A percentile compares a stretch with the other conserved stretches of the same genome.
These are phyloP conservation scores for Zygosaccharomyces rouxii DNA, from an alignment of 805 yeast genomes.

Conservation along the genomic window DNA sequence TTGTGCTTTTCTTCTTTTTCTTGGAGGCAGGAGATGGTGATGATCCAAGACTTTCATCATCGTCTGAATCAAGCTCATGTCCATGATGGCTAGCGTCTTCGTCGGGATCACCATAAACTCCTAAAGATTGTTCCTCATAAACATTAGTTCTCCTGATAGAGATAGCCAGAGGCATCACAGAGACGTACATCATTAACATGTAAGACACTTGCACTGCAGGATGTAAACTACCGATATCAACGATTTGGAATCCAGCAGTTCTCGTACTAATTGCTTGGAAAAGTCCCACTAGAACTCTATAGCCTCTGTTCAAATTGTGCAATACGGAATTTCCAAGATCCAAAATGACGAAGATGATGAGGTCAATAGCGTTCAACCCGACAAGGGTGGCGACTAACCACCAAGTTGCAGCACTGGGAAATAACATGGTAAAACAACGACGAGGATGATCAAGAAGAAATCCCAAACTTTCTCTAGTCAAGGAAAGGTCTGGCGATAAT, in stretches of 20 bases:
- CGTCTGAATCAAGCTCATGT: constrained; percentile 6
- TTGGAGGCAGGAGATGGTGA: constrained; percentile 6
- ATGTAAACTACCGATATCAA: constrained; percentile 65
- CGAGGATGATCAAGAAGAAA: constrained; percentile 93
- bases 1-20: constrained; percentile 35
- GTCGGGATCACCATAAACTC: constrained; percentile 56
- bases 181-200: constrained; percentile 96
- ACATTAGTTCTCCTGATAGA: constrained; percentile 96
- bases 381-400: constrained; percentile 79
- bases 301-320: constrained; percentile 56
- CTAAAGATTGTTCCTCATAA: constrained; percentile 93
- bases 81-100: constrained; percentile 20
- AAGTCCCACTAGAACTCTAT: constrained; percentile 72
- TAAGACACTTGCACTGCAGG: constrained; percentile 93
- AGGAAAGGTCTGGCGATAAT: constrained; percentile 59
- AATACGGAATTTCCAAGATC: constrained; percentile 59
- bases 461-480: constrained; percentile 68
- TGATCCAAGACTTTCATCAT: constrained; percentile 12
- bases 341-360: constrained; percentile 71
- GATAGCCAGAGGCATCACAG: constrained; percentile 93
- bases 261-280: constrained; percentile 90
- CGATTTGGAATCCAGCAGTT: constrained; percentile 85
- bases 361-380: constrained; percentile 68
- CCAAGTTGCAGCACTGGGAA: constrained; percentile 93
- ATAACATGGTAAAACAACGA: constrained; percentile 88